Percentiles rank a stretch among this genome's conserved stretches.
Evolutionary conservation across 768 basidiomycete genomes (phyloP).

Genomic region (Tulasnella sp.): DNA sequence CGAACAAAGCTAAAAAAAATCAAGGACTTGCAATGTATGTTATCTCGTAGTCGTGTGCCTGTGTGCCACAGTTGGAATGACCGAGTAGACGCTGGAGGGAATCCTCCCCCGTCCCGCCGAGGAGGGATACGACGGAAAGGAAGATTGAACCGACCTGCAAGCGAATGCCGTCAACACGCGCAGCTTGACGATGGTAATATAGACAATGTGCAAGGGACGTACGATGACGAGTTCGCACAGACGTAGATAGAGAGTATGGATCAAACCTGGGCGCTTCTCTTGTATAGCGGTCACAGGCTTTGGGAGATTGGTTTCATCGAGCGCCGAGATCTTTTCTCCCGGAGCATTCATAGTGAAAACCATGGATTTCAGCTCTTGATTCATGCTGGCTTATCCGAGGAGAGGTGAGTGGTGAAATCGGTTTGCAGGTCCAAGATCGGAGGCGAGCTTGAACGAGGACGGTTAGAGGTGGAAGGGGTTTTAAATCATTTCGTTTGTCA

Average conservation of each 20-base stretch:
- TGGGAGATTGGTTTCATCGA: not conserved
- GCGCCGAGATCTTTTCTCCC: not conserved
- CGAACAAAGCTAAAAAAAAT: too few relatives aligned
- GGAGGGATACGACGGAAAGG: not conserved
- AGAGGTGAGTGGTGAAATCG: not conserved
- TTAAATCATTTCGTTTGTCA: too few relatives aligned
- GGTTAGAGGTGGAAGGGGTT: too few relatives aligned
- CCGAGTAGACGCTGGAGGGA: not conserved
- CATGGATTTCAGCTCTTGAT: not conserved
- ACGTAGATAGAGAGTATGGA: not conserved
- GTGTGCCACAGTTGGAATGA: not conserved
- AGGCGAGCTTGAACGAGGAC: not conserved
- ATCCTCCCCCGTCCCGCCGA: not conserved
- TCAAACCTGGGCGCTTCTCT: not conserved
- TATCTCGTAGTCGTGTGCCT: not conserved
- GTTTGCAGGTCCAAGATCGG: not conserved
- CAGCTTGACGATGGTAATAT: not conserved
- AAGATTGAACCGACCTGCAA: not conserved
- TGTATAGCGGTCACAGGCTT: not conserved
- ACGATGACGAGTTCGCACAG: not conserved
- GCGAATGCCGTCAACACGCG: not conserved
- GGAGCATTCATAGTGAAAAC: not conserved
- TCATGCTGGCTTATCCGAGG: not conserved
- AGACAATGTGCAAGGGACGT: not conserved
- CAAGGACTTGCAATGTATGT: slow-evolving; percentile 9